Conservation (phyloP, 305 asterid genomes). For the Fraxinus velutina region DNA sequence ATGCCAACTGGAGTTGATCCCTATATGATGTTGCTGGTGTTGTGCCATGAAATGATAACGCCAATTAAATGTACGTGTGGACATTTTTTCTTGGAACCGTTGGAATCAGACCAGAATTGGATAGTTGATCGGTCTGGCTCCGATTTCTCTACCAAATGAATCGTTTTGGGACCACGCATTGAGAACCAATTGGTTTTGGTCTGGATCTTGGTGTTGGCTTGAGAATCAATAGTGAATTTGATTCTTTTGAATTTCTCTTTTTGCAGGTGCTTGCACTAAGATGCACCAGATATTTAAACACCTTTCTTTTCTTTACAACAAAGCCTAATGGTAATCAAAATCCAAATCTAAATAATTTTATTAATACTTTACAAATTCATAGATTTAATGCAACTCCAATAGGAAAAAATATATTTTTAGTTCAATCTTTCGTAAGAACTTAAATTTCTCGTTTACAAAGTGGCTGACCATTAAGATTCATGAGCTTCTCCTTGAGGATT, state of each 20-base stretch:
- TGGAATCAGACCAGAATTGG: background rate
- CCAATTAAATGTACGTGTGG: background rate
- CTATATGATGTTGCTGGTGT: background rate
- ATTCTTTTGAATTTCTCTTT: too few relatives aligned
- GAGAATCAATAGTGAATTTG: background rate
- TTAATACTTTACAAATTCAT: background rate
- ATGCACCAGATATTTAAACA: background rate
- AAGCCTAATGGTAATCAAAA: background rate
- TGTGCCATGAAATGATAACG: background rate
- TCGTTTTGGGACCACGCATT: background rate
- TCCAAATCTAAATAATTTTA: background rate
- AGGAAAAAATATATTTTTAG: background rate
- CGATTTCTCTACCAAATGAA: background rate
- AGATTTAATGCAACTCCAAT: background rate
- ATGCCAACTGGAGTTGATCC: background rate
- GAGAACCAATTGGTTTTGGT: background rate
- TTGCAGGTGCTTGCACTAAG: background rate
- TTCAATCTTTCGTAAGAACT: background rate
- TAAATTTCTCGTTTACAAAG: background rate
- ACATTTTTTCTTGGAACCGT: background rate
- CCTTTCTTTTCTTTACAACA: background rate
- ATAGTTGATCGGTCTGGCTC: background rate
- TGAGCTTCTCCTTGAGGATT: background rate
- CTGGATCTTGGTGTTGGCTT: background rate
- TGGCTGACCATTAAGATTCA: background rate